Evolutionary conservation across 352 stramenopile genomes (phyloP), one percentile per base, ranked within the genome.

Genomic region (Globisporangium spiculum): DNA sequence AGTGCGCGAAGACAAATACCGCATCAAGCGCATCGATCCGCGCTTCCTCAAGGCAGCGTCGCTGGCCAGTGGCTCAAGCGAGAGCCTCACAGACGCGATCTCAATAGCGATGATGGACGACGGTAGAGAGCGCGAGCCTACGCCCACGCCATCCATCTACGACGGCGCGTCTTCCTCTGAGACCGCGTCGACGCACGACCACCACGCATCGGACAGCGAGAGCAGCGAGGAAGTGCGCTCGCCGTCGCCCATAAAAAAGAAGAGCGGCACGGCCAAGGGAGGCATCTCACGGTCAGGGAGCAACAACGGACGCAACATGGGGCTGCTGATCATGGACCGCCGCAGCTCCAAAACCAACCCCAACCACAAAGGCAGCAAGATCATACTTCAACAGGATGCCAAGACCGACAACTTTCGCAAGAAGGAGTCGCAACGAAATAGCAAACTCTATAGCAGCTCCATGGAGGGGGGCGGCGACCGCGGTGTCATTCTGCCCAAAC

Each of bases 1-100:
- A 16, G 80, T 95, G 27, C 74, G 77, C 36, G 65, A 75, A 14
- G 75, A 76, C 6, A 95, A 95, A 65, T 89, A 82, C 58, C 72
- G 81, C 48, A 75, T 94, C 66, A 83, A 83, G 57, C 73, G 84
- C 0, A 60, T 86, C 14, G 83, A 92, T 38, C 80, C 79, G 16
- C 78, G 79, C 0, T 86, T 90, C 52, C 73, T 84, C 22, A 65
- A 78, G 6, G 69, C 66, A 4, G 70, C 64, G 3, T 63, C 75
- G 1, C 64, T 77, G 18, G 38, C 72, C 10, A 70, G 59, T 2
- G 70, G 65, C 18, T 74, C 71, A 0, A 61, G 69, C n/a, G 62
- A 63, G 62, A 78, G 69, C 46, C 65, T 83, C 10, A 66, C 71
- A 6, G 77, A 87, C 53, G 78, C 81, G 1, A 81, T 90, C n/a